Conservation (phyloP, 164 flowering plant species). For the Vitis cinerea region DNA sequence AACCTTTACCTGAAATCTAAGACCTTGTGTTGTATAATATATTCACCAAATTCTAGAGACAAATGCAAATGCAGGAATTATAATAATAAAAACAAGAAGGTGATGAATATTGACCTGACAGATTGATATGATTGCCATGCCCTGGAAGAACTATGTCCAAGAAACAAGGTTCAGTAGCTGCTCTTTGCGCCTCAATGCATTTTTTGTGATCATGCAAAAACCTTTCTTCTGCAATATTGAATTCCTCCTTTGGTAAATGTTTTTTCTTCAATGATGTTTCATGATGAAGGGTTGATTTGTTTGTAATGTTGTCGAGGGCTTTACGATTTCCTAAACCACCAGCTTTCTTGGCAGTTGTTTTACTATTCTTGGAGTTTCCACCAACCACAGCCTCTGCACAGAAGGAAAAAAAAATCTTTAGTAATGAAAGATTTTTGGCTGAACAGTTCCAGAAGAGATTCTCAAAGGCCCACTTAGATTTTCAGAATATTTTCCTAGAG, state of each 20-base stretch:
- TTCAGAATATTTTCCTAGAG: background rate
- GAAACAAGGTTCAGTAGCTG: constrained; percentile 8
- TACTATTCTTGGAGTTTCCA: constrained; percentile 21
- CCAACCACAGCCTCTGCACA: constrained; percentile 25
- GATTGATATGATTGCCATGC: constrained; percentile 22
- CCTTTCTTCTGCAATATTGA: constrained; percentile 35
- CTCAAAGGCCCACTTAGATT: background rate
- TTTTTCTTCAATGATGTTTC: constrained; percentile 27
- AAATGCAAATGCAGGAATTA: no score
- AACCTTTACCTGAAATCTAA: no score
- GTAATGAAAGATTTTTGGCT: background rate
- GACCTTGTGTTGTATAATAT: no score
- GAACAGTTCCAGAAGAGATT: background rate
- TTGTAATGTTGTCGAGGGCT: constrained; percentile 55
- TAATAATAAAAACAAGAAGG: no score
- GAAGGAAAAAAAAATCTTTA: background rate
- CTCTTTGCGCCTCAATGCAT: constrained; percentile 34
- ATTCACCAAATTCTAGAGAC: no score
- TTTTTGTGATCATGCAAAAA: constrained; percentile 49
- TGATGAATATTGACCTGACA: background rate
- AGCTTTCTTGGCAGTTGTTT: constrained; percentile 33
- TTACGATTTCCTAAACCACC: constrained; percentile 36
- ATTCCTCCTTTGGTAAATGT: constrained; percentile 23
- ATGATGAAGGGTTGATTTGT: constrained; percentile 28
- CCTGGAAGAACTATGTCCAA: constrained; percentile 35